Conservation (phyloP, 306 rosid genomes). For the Aeschynomene evenia region DNA sequence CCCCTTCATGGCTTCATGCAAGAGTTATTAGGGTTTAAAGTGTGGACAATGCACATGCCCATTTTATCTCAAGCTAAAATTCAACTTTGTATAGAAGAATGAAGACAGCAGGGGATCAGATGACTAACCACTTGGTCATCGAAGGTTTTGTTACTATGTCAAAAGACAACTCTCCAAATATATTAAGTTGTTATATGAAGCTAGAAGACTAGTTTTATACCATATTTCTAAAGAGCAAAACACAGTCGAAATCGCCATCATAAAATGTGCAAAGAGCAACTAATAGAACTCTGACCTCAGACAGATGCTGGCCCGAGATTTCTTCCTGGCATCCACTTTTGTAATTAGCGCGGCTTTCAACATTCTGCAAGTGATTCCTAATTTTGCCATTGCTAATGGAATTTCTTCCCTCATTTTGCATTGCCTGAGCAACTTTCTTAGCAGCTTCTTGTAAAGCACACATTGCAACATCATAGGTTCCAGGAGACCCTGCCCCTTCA, state of each 20-base stretch:
- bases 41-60: background rate
- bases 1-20: background rate
- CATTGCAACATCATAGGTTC: constrained; percentile 69
- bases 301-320: constrained; percentile 57
- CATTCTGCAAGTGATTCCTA: constrained; percentile 46
- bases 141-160: constrained; percentile 1
- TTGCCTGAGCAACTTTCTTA: constrained; percentile 58
- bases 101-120: background rate
- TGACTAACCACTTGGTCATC: constrained; percentile 15
- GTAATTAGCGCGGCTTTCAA: constrained; percentile 43
- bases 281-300: constrained; percentile 64
- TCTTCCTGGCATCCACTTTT: constrained; percentile 45
- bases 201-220: constrained; percentile 16
- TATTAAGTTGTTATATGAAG: background rate
- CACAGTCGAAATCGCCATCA: constrained; percentile 7
- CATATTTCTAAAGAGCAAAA: constrained; percentile 26
- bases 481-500: constrained; percentile 71
- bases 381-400: constrained; percentile 59
- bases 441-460: constrained; percentile 72
- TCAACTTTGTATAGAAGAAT: constrained; percentile 8
- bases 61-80: background rate
- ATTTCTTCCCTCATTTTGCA: constrained; percentile 54
- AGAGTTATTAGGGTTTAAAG: background rate
- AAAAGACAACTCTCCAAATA: background rate
- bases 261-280: constrained; percentile 12